Evolutionary conservation across 768 basidiomycete genomes (phyloP).

Genomic region (Lepiota brunneoincarnata): DNA sequence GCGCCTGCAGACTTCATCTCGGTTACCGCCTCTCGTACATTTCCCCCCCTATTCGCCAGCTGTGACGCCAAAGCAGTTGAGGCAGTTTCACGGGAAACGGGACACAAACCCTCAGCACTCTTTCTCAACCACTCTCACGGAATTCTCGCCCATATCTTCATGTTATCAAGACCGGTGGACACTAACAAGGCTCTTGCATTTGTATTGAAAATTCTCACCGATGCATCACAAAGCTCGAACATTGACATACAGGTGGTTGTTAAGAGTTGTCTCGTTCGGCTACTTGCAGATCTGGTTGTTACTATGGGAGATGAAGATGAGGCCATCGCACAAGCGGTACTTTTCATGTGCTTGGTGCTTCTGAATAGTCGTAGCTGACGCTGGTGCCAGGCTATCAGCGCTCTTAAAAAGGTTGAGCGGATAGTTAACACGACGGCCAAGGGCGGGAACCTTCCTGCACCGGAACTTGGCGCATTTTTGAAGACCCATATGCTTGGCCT

Average conservation of each 20-base stretch:
- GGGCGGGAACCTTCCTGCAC: slow-evolving; percentile 23
- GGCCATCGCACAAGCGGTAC: slow-evolving; percentile 41
- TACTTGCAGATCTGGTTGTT: slow-evolving; percentile 76
- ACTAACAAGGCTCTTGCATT: slow-evolving; percentile 63
- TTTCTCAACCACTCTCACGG: slow-evolving; percentile 52
- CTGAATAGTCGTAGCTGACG: not conserved
- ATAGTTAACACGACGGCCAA: slow-evolving; percentile 34
- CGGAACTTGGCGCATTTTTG: slow-evolving; percentile 57
- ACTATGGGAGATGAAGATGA: slow-evolving; percentile 70
- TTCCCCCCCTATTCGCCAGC: slow-evolving; percentile 68
- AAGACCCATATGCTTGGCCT: slow-evolving; percentile 80
- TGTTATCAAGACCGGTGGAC: slow-evolving; percentile 49
- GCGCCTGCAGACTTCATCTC: slow-evolving; percentile 59
- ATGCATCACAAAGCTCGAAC: slow-evolving; percentile 35
- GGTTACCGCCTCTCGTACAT: slow-evolving; percentile 57
- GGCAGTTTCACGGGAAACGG: slow-evolving; percentile 54
- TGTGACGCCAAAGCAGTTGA: slow-evolving; percentile 59
- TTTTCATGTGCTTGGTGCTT: slow-evolving; percentile 16
- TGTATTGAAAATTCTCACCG: slow-evolving; percentile 54
- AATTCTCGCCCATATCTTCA: slow-evolving; percentile 66
- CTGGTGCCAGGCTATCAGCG: slow-evolving; percentile 29
- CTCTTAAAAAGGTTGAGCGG: slow-evolving; percentile 41
- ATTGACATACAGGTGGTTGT: slow-evolving; percentile 53
- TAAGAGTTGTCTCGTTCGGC: slow-evolving; percentile 61
- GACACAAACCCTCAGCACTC: slow-evolving; percentile 40